A percentile compares a stretch with the other conserved stretches of the same genome.
Conservation (phyloP, 495 filamentous ascomycete genomes). For the Aspergillus panamensis region DNA sequence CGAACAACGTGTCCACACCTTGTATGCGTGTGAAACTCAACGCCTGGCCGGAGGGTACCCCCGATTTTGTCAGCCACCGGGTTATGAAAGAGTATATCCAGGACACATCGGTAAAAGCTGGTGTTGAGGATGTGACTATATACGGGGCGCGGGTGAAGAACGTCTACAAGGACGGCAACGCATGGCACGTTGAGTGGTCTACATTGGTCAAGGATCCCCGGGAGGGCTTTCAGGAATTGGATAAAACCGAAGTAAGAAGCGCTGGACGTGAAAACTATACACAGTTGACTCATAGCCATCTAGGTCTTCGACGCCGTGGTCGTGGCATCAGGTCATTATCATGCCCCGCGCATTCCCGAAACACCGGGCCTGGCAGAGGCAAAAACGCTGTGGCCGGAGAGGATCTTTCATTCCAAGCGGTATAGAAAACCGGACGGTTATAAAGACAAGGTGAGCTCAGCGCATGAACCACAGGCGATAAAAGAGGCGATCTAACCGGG, state of each 20-base stretch:
- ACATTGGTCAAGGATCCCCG: constrained; percentile 25
- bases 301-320: constrained; percentile 55
- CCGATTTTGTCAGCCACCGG: constrained; percentile 52
- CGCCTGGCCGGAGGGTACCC: constrained; percentile 57
- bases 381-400: constrained; percentile 48
- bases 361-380: constrained; percentile 50
- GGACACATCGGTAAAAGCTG: constrained; percentile 46
- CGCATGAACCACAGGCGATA: not conserved
- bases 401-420: constrained; percentile 58
- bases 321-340: constrained; percentile 58
- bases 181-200: constrained; percentile 50
- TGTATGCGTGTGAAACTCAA: constrained; percentile 58
- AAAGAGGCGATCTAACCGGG: not conserved
- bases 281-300: constrained; percentile 1
- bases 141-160: constrained; percentile 58
- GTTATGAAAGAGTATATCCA: constrained; percentile 58
- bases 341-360: constrained; percentile 54
- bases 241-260: constrained; percentile 24
- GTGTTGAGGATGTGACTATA: constrained; percentile 45
- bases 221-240: constrained; percentile 17
- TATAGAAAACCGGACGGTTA: constrained; percentile 52
- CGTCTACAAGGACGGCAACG: constrained; percentile 41
- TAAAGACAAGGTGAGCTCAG: constrained; percentile 32
- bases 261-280: not conserved
- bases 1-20: constrained; percentile 62